Evolutionary conservation across 257 asterid species (phyloP).

Genomic region (Mentha longifolia): DNA sequence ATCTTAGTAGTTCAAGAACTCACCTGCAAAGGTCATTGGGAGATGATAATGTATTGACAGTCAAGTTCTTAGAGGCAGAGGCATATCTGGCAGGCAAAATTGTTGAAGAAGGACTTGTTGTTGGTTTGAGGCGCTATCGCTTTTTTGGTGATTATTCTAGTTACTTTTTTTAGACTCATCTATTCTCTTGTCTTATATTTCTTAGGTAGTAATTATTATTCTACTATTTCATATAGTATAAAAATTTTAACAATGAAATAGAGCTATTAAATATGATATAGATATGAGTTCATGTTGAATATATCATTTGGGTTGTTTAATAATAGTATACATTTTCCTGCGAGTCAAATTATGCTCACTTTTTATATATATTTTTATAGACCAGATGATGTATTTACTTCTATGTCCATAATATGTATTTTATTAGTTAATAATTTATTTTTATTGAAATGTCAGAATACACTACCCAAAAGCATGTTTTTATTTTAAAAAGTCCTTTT

Average conservation of each 20-base stretch:
- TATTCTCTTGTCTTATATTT: slow-evolving; percentile 2
- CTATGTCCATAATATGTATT: neutral
- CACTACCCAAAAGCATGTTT: neutral
- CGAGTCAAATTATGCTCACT: neutral
- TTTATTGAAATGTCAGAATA: too few relatives aligned
- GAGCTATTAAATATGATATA: neutral
- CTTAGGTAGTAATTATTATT: neutral
- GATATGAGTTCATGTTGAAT: neutral
- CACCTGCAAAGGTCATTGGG: slow-evolving; percentile 75
- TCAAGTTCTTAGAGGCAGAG: slow-evolving; percentile 61
- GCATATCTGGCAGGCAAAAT: slow-evolving; percentile 38
- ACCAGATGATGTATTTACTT: neutral
- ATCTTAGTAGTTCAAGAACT: slow-evolving; percentile 52
- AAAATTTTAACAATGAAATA: neutral
- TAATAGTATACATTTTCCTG: neutral
- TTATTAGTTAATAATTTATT: neutral
- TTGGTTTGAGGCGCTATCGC: slow-evolving; percentile 68
- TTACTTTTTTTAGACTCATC: slow-evolving; percentile 13
- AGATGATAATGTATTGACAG: slow-evolving; percentile 70
- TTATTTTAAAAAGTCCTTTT: neutral
- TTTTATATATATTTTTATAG: neutral
- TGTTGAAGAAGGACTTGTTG: slow-evolving; percentile 61
- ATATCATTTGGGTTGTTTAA: neutral
- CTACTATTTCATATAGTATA: neutral
- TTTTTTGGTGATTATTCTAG: slow-evolving; percentile 64